Conservation (phyloP, 1,139 yeast genomes). For the Waltiozyma sp. region DNA sequence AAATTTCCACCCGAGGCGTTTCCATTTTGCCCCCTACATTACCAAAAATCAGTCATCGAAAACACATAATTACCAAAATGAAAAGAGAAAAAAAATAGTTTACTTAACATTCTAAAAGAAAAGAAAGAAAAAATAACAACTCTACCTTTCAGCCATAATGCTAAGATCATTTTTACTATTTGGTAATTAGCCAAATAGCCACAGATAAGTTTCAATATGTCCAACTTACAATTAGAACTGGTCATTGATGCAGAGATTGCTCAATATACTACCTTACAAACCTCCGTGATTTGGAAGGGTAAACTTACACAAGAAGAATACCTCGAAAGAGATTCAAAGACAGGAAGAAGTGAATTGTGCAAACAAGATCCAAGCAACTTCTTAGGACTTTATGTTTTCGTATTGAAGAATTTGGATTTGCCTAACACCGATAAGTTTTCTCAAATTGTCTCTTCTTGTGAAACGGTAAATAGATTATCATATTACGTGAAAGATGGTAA, state of each 20-base stretch:
- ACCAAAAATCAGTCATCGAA: no score
- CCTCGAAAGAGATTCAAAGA: slow-evolving; percentile 35
- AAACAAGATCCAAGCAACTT: slow-evolving; percentile 14
- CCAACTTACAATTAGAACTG: slow-evolving; percentile 8
- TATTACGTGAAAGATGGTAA: slow-evolving; percentile 21
- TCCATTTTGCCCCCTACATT: no score
- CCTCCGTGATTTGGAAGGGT: slow-evolving; percentile 41
- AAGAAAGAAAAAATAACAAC: no score
- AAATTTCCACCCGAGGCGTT: no score
- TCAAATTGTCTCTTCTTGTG: slow-evolving; percentile 35
- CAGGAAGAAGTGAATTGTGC: slow-evolving; percentile 23
- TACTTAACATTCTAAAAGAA: no score
- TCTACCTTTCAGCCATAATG: no score
- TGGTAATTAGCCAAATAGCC: neutral
- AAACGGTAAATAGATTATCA: slow-evolving; percentile 33
- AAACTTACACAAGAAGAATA: slow-evolving; percentile 39
- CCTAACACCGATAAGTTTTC: slow-evolving; percentile 14
- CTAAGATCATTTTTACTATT: no score
- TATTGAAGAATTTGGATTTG: slow-evolving; percentile 22
- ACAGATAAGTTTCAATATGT: neutral
- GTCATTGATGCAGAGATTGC: slow-evolving; percentile 30
- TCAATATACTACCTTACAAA: slow-evolving; percentile 32
- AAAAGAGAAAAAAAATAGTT: no score
- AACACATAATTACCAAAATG: no score
- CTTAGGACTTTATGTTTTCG: slow-evolving; percentile 26